Conservation (phyloP, 352 stramenopile genomes). For the Phytopythium litorale region DNA sequence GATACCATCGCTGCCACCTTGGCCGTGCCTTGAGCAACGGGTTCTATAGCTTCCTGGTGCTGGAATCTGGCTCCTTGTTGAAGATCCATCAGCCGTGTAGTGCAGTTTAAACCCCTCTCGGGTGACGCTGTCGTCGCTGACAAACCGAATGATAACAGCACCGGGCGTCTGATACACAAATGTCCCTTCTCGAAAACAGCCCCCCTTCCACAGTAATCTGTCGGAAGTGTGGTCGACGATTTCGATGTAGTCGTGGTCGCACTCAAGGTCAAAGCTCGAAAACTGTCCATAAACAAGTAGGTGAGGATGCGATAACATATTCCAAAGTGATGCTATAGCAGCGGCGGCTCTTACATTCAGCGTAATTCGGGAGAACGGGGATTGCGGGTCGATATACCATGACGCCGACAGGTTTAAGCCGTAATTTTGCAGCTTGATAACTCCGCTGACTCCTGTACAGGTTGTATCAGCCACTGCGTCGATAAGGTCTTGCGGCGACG, state of each 20-base stretch:
- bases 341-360: constrained; percentile 19
- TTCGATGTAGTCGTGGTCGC: constrained; percentile 56
- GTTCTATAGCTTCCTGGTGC: constrained; percentile 15
- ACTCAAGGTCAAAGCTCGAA: constrained; percentile 53
- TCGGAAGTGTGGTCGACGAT: constrained; percentile 28
- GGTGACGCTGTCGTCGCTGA: constrained; percentile 37
- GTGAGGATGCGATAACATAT: neutral
- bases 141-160: constrained; percentile 34
- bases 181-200: constrained; percentile 28
- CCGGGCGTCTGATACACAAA: constrained; percentile 38
- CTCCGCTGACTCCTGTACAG: constrained; percentile 21
- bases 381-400: constrained; percentile 34
- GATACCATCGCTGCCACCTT: constrained; percentile 19
- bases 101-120: constrained; percentile 39
- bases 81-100: constrained; percentile 32
- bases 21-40: constrained; percentile 39
- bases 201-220: constrained; percentile 43
- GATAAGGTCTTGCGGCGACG: constrained; percentile 14
- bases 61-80: constrained; percentile 19
- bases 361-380: constrained; percentile 23
- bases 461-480: constrained; percentile 4
- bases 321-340: neutral
- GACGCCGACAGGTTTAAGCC: constrained; percentile 17
- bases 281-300: constrained; percentile 14
- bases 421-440: constrained; percentile 35